Base-by-base conservation (phyloP, 2,329 filamentous ascomycete genomes). In the Penicillium sp. region DNA sequence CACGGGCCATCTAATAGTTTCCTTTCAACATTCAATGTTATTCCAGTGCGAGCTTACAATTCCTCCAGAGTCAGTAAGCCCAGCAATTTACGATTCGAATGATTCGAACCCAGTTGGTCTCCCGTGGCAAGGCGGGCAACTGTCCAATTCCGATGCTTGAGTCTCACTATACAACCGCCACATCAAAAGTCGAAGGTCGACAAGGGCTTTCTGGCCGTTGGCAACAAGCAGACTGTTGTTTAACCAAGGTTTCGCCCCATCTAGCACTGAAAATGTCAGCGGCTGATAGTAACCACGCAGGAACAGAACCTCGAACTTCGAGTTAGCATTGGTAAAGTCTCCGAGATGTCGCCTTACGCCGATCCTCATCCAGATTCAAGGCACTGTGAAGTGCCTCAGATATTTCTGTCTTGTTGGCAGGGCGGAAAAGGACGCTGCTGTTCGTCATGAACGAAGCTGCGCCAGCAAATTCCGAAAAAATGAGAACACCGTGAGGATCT, bases 401-500 rank as follows among this genome's bases (percentile, higher is more conserved):
- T 36, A 96, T 79, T 67, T 96, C 90, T 61, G 95, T 89, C 0
- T 87, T 95, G 67, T 96, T 95, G 84, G 92, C 95, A 0, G 92
- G 92, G 69, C 96, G 96, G 65, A 96, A 89, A 41, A 93, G 89
- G 41, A 96, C 75, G 55, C 87, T 88, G 40, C 90, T 90, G 56
- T 91, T 92, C 46, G 56, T 51, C 67, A 96, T 80, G 45, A 87
- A 93, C 67, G 95, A 88, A 0, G 91, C 90, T 1, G 92, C 92
- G n/a, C 92, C 92, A 0, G 91, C 89, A 67, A 96, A 96, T 66
- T 96, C 90, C 71, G 90, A 95, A 31, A 96, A 80, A 45, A 96
- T 89, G 80, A 97, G 88, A 43, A 91, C 87, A 38, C 92, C 92
- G 65, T 95, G 88, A 46, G 87, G 83, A 63, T 92, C 81, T 59